These are phyloP conservation scores for Ophiognomonia clavigignenti-juglandacearum DNA, from an alignment of 2,329 filamentous ascomycete species.

Conservation along the genomic window DNA sequence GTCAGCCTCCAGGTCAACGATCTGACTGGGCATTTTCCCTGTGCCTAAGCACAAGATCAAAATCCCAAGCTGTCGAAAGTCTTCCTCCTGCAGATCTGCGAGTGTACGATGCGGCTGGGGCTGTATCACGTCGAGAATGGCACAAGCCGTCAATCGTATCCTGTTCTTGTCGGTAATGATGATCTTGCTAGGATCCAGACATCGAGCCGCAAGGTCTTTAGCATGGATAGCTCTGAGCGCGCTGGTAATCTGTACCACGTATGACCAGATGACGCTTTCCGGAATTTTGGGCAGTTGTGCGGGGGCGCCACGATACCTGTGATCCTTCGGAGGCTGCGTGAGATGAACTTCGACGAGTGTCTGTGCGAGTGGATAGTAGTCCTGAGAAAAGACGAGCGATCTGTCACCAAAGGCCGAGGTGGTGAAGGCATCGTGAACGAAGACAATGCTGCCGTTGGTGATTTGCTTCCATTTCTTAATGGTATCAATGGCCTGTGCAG, in stretches of 20 bases:
- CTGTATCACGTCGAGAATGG: slow-evolving; percentile 83
- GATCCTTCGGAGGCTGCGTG: slow-evolving; percentile 36
- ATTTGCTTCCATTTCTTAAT: slow-evolving; percentile 89
- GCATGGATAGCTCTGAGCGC: slow-evolving; percentile 83
- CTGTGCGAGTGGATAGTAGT: slow-evolving; percentile 88
- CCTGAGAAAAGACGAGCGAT: slow-evolving; percentile 88
- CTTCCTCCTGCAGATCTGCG: slow-evolving; percentile 78
- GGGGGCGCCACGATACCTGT: slow-evolving; percentile 28
- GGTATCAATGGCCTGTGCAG: slow-evolving; percentile 75
- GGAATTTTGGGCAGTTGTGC: slow-evolving; percentile 47
- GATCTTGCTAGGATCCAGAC: slow-evolving; percentile 84
- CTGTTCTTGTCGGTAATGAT: slow-evolving; percentile 87
- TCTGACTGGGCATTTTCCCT: slow-evolving; percentile 50
- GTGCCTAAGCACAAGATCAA: slow-evolving; percentile 79
- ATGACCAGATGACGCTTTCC: slow-evolving; percentile 82
- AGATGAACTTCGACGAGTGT: slow-evolving; percentile 84
- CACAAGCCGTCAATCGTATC: slow-evolving; percentile 81
- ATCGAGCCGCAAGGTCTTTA: slow-evolving; percentile 74
- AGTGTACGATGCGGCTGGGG: slow-evolving; percentile 67
- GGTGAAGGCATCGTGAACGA: slow-evolving; percentile 88
- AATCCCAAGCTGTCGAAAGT: slow-evolving; percentile 78
- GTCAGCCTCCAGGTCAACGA: slow-evolving; percentile 56
- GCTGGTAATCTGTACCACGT: slow-evolving; percentile 85
- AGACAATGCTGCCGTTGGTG: slow-evolving; percentile 75
- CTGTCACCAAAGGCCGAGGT: slow-evolving; percentile 90